Base-by-base conservation (phyloP, 768 basidiomycete genomes). In the Leccinum rimulosum region DNA sequence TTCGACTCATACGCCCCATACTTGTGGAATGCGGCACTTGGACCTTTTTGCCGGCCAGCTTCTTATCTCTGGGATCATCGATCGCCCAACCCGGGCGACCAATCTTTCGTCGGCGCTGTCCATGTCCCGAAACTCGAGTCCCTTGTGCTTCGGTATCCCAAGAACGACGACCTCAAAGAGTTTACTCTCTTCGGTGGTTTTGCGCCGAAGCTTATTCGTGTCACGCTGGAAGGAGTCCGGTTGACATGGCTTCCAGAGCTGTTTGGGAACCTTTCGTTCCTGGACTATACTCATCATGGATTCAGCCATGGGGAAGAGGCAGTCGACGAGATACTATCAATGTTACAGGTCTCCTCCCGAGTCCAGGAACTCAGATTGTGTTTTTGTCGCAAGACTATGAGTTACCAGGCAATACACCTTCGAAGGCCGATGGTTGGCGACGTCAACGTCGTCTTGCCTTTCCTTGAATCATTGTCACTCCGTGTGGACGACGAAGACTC, bases 201-300 rank as follows among this genome's bases (percentile, higher is more conserved):
- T 61, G 79, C 87, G 1, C 88, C 88, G 6, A 78, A 74, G 25
- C 77, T 91, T 6, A 74, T 79, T 36, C 77, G 78, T 19, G 76
- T 82, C 49, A 84, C 82, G 2, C 59, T 89, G n/a, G 81, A 87
- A 55, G 88, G 88, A 3, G 80, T 88, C 45, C 80, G 84, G 59
- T 69, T 90, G 54, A 72, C 78, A 4, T 89, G 87, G 87, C 68
- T 80, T 12, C 83, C 87, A 35, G 81, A 80, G 10, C 74, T 89
- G 35, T 89, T 85, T 64, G 74, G 75, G 40, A 85, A 86, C 66
- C 75, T 90, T 48, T 81, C 80, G 6, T 82, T 76, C 65, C 77
- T 91, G 47, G 84, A 89, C 70, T 90, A 89, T 63, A 84, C 85
- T 1, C 88, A 90, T 64, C 88, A 89, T 59, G 83, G 84, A 22